phyloP scores from a whole-genome alignment of 1,284 basidiomycete genomes.

The Laetiporus sulphureus region DNA sequence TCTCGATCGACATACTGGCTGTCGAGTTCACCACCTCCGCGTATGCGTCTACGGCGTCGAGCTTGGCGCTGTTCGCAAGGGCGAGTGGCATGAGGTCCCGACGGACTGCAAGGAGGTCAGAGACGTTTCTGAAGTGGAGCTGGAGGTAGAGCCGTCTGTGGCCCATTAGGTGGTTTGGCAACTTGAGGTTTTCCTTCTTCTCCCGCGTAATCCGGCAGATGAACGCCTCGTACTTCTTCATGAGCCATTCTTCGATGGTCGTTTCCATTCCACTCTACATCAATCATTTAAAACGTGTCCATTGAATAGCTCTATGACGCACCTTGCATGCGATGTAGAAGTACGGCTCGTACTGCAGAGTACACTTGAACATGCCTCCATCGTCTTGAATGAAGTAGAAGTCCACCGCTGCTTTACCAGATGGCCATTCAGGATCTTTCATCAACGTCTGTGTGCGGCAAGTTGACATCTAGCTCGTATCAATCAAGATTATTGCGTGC shows the following conservation, averaged over 20 bases:
- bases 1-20: constrained; percentile 55
- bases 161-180: constrained; percentile 96
- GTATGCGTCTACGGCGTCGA: constrained; percentile 95
- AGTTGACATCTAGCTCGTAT: constrained; percentile 3
- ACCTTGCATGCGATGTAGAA: constrained; percentile 92
- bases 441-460: constrained; percentile 59
- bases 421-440: constrained; percentile 76
- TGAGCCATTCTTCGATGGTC: constrained; percentile 92
- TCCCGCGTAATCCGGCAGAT: constrained; percentile 75
- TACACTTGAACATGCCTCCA: constrained; percentile 94
- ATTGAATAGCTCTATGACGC: constrained; percentile 17
- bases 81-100: constrained; percentile 90
- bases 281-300: no score
- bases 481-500: constrained; percentile 23
- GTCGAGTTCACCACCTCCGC: constrained; percentile 93
- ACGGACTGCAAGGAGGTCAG: constrained; percentile 84
- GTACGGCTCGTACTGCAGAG: constrained; percentile 91
- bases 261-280: constrained; percentile 86
- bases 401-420: constrained; percentile 87
- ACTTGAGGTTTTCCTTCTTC: constrained; percentile 89
- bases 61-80: constrained; percentile 86
- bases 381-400: constrained; percentile 99
- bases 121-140: constrained; percentile 88
- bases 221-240: constrained; percentile 89
- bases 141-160: constrained; percentile 85